A percentile compares a stretch with the other conserved stretches of the same genome.
These are phyloP conservation scores for Catharanthus roseus DNA, from an alignment of 257 asterid species.

Conservation along the genomic window DNA sequence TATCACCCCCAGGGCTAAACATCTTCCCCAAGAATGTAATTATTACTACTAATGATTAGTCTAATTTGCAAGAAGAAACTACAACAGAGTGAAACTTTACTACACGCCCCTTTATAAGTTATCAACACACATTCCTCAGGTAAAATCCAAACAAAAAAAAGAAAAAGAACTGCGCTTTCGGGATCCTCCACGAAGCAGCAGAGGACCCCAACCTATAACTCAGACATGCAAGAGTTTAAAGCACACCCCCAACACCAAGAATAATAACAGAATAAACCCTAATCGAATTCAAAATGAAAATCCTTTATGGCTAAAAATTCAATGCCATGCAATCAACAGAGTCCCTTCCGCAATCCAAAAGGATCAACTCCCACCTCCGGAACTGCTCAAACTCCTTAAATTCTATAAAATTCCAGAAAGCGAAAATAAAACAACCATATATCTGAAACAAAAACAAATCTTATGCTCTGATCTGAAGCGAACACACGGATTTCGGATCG, in stretches of 20 bases:
- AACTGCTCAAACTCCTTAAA: background rate
- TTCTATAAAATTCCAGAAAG: conserved; percentile 3
- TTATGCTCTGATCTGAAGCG: conserved; percentile 19
- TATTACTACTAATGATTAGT: conserved; percentile 7
- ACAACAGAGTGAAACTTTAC: background rate
- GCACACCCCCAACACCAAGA: background rate
- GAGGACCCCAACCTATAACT: conserved; percentile 30
- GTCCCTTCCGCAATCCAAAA: background rate
- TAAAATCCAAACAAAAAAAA: conserved; percentile 11
- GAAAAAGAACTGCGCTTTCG: background rate
- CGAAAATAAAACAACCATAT: background rate
- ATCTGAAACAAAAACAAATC: conserved; percentile 5
- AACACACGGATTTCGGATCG: conserved; percentile 6
- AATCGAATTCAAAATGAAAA: conserved; percentile 13
- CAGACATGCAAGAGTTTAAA: conserved; percentile 24
- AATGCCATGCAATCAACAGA: background rate
- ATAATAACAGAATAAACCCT: conserved; percentile 18
- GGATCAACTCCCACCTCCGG: background rate
- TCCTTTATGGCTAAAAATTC: background rate
- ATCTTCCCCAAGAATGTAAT: conserved; percentile 28
- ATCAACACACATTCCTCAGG: conserved; percentile 10
- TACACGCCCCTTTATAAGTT: conserved; percentile 11
- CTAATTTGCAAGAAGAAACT: conserved; percentile 15
- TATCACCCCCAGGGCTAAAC: conserved; percentile 37
- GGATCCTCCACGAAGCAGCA: conserved; percentile 37